Conservation (phyloP, 768 basidiomycete species). For the Flagelloscypha sp. region DNA sequence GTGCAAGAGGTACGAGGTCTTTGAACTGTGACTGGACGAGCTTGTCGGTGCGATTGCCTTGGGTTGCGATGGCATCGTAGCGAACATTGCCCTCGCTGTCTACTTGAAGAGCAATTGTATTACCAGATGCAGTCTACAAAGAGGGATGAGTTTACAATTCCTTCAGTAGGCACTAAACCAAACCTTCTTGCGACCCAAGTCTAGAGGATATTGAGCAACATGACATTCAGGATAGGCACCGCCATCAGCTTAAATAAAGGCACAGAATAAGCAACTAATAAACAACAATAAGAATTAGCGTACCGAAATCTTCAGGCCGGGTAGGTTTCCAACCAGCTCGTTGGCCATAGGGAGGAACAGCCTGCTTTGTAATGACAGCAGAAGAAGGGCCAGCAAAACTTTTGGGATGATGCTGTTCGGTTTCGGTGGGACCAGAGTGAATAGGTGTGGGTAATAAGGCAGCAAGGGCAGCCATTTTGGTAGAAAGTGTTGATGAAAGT, state of each 20-base stretch:
- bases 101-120: conserved; percentile 93
- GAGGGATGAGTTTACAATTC: conserved; percentile 3
- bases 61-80: conserved; percentile 94
- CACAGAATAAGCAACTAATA: conserved; percentile 4
- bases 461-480: too few species aligned
- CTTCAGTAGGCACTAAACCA: conserved; percentile 15
- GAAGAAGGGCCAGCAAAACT: conserved; percentile 24
- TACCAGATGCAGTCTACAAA: conserved; percentile 75
- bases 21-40: conserved; percentile 93
- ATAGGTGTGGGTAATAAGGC: too few species aligned
- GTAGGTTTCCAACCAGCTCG: conserved; percentile 81
- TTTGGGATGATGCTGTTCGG: too few species aligned
- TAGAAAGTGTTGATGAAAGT: too few species aligned
- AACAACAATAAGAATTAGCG: conserved; percentile 18
- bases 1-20: conserved; percentile 86
- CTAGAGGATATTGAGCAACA: conserved; percentile 93
- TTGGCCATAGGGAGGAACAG: conserved; percentile 79
- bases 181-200: conserved; percentile 93
- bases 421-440: too few species aligned
- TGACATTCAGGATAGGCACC: conserved; percentile 93
- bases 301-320: conserved; percentile 77
- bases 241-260: conserved; percentile 52
- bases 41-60: conserved; percentile 85
- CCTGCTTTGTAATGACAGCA: conserved; percentile 39
- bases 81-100: conserved; percentile 94